A percentile compares a stretch with the other conserved stretches of the same genome.
These are phyloP conservation scores for Euphorbia celastroides DNA, from an alignment of 441 rosid species.

Conservation along the genomic window DNA sequence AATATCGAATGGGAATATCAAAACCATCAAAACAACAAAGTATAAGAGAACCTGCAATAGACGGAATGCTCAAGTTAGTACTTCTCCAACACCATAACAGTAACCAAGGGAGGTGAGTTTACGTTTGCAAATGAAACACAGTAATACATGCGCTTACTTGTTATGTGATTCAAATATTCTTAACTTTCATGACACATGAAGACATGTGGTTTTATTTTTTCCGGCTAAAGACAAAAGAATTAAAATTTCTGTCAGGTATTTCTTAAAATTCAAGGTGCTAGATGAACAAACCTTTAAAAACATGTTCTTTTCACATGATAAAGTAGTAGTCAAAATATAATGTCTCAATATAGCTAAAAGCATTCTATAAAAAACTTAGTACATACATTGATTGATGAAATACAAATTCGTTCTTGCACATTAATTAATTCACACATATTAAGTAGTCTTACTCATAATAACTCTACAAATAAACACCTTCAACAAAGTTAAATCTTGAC, in stretches of 20 bases:
- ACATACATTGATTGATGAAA: background rate
- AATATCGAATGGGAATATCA: constrained; percentile 87
- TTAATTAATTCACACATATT: background rate
- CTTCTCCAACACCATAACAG: background rate
- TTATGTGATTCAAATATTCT: background rate
- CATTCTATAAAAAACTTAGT: background rate
- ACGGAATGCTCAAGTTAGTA: background rate
- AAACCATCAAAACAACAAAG: constrained; percentile 52
- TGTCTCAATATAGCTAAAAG: background rate
- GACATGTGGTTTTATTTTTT: background rate
- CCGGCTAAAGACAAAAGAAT: background rate
- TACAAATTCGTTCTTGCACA: background rate
- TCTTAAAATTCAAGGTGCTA: background rate
- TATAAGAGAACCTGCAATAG: constrained; percentile 78
- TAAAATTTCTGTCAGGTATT: background rate
- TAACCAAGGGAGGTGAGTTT: background rate
- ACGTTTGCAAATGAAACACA: background rate
- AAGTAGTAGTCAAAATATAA: background rate
- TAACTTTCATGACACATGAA: background rate
- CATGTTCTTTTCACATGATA: background rate
- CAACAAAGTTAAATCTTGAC: background rate
- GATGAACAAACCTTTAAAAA: background rate
- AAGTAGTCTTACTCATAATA: background rate
- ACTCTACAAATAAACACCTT: background rate
- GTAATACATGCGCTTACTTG: background rate